Evolutionary conservation across 2,329 filamentous ascomycete genomes (phyloP), one percentile per base, ranked within the genome.

Genomic region (Knoxdaviesia capensis): DNA sequence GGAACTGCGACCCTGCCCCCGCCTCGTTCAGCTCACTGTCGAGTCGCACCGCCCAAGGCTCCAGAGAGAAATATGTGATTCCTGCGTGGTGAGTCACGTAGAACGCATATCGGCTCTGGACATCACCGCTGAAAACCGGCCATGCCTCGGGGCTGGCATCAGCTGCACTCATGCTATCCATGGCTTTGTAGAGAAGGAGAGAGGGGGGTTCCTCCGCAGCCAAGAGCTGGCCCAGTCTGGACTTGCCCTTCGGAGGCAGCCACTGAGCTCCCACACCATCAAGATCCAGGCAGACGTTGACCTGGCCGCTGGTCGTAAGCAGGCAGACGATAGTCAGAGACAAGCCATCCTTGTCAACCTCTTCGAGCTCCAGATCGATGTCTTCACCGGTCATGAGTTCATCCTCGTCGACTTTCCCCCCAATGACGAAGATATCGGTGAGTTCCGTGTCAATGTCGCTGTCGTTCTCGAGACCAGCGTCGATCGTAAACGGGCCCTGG

Each of bases 261-360:
- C 74, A 79, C 51, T 77, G 69, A n/a, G 74, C 74, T 52, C 78
- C 68, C 10, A 77, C 64, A 1, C 72, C 72, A 7, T 75, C 67
- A 2, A 74, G 50, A 48, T 79, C 74, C 8, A 79, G 59, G 48
- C 73, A 77, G 34, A 79, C 60, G 37, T 71, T 66, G 43, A 77
- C 59, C 50, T 71, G 71, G 4, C 74, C 74, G 48, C 69, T 75
- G 3, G 66, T 70, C 1, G 72, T 72, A 2, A 78, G 59, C 6
- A 78, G 55, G 50, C 74, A 77, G 38, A 79, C 53, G 32, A 77
- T 59, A 5, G 69, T 62, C 30, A 78, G 56, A 2, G 74, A 79
- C 11, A 77, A 56, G 5, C 74, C 74, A 47, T 74, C 70, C 45
- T 65, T 62, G 43, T 76, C 71, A 7, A 64, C 60, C 11, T 69